Percentiles rank a stretch among this genome's conserved stretches.
phyloP scores from a whole-genome alignment of 495 filamentous ascomycete genomes.

The Lasiosphaeria ovina region DNA sequence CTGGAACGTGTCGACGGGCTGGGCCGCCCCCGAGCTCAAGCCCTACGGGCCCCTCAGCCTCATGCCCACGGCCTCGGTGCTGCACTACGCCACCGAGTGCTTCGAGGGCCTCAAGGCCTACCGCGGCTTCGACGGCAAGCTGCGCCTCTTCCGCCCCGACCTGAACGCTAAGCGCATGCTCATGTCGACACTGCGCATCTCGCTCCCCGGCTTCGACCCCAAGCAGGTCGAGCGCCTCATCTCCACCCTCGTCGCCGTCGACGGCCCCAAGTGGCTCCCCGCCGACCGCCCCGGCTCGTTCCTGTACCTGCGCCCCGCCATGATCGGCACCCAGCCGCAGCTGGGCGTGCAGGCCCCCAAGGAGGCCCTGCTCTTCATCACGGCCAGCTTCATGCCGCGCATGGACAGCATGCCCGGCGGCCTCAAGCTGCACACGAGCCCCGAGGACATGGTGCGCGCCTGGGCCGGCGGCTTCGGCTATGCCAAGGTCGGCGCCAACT shows the following conservation, averaged over 20 bases:
- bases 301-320: constrained; percentile 76
- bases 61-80: constrained; percentile 78
- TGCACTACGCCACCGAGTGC: constrained; percentile 91
- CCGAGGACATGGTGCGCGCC: constrained; percentile 75
- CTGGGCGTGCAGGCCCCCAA: constrained; percentile 79
- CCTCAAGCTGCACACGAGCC: constrained; percentile 73
- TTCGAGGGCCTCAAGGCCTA: constrained; percentile 91
- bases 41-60: constrained; percentile 79
- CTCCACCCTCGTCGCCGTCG: constrained; percentile 62
- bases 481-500: constrained; percentile 90
- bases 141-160: constrained; percentile 83
- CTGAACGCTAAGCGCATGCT: constrained; percentile 74
- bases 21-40: constrained; percentile 73
- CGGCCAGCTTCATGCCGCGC: constrained; percentile 69
- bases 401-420: constrained; percentile 56
- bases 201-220: constrained; percentile 72
- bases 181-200: constrained; percentile 68
- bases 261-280: constrained; percentile 79
- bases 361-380: constrained; percentile 81
- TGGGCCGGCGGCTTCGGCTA: constrained; percentile 93
- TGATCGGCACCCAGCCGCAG: constrained; percentile 76
- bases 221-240: constrained; percentile 73
- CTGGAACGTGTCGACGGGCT: constrained; percentile 69
- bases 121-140: constrained; percentile 74
- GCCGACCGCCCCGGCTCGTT: constrained; percentile 61